Percentiles rank a stretch among this genome's conserved stretches.
phyloP scores from a whole-genome alignment of 768 basidiomycete species.

The Crassisporium funariophilum region DNA sequence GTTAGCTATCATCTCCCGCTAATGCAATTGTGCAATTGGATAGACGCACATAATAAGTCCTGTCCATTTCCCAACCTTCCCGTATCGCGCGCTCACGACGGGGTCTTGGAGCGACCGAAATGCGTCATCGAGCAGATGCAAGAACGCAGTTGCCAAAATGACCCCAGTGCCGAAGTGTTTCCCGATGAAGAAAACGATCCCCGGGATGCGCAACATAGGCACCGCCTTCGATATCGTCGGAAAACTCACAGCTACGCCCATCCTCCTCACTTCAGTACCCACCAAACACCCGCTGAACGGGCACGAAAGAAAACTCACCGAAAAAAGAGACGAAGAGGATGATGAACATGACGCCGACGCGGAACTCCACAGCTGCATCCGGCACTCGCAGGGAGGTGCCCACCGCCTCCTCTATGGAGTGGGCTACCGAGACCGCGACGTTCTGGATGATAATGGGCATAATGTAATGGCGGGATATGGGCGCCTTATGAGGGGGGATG shows the following conservation, averaged over 20 bases:
- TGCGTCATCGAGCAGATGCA: conserved; percentile 78
- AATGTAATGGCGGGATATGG: too few relatives aligned
- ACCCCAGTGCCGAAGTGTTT: conserved; percentile 90
- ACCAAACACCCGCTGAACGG: neutral
- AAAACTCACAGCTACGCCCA: conserved; percentile 63
- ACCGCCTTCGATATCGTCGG: conserved; percentile 54
- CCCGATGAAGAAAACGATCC: conserved; percentile 74
- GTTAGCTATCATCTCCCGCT: too few relatives aligned
- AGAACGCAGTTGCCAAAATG: conserved; percentile 81
- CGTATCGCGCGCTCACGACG: conserved; percentile 46
- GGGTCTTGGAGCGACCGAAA: conserved; percentile 60
- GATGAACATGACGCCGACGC: conserved; percentile 43
- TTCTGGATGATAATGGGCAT: too few relatives aligned
- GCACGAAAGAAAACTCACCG: conserved; percentile 42
- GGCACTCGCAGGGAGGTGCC: too few relatives aligned
- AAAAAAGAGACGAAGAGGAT: conserved; percentile 66
- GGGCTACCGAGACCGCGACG: too few relatives aligned
- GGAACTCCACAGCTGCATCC: conserved; percentile 13
- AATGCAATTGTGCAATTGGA: neutral
- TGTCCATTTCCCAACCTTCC: conserved; percentile 54
- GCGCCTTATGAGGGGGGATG: too few relatives aligned
- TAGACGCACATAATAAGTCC: conserved; percentile 75
- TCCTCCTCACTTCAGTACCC: conserved; percentile 4
- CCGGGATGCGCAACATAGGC: neutral
- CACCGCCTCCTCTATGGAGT: too few relatives aligned